phyloP scores from a whole-genome alignment of 495 filamentous ascomycete genomes.

The Margaritispora aquatica region DNA sequence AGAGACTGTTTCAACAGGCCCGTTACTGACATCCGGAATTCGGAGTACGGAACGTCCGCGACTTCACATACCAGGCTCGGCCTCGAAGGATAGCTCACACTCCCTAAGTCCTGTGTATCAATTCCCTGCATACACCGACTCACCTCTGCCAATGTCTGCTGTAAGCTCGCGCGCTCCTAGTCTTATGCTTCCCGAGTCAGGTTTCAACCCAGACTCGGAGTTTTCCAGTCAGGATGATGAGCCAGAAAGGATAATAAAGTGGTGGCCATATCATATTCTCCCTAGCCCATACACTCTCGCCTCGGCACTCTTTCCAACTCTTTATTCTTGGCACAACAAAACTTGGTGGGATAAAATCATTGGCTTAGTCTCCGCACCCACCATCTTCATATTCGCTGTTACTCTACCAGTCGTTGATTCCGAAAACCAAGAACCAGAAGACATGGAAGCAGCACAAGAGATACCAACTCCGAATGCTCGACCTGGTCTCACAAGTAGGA shows the following conservation, averaged over 20 bases:
- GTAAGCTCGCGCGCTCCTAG: constrained; percentile 20
- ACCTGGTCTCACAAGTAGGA: background rate
- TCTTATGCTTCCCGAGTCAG: constrained; percentile 18
- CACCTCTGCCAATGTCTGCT: constrained; percentile 20
- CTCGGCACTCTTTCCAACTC: constrained; percentile 80
- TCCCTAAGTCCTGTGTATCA: constrained; percentile 13
- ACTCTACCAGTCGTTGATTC: constrained; percentile 88
- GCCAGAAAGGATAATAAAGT: constrained; percentile 38
- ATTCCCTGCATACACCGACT: constrained; percentile 25
- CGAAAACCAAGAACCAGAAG: constrained; percentile 45
- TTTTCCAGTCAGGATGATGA: constrained; percentile 1
- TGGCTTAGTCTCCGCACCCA: constrained; percentile 75
- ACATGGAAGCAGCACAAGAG: constrained; percentile 23
- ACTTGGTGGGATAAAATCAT: constrained; percentile 67
- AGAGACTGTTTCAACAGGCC: constrained; percentile 22
- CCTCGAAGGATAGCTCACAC: constrained; percentile 21
- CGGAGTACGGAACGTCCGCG: constrained; percentile 8
- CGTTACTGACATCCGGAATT: constrained; percentile 30
- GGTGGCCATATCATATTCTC: constrained; percentile 73
- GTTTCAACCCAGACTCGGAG: constrained; percentile 26
- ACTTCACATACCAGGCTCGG: constrained; percentile 18
- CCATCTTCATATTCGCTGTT: constrained; percentile 82
- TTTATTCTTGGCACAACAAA: constrained; percentile 75
- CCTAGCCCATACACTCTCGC: constrained; percentile 63
- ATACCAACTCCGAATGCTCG: background rate